Percentiles rank a stretch among this genome's conserved stretches.
Evolutionary conservation across 2,329 filamentous ascomycete genomes (phyloP).

Genomic region (Hymenoscyphus albidus): DNA sequence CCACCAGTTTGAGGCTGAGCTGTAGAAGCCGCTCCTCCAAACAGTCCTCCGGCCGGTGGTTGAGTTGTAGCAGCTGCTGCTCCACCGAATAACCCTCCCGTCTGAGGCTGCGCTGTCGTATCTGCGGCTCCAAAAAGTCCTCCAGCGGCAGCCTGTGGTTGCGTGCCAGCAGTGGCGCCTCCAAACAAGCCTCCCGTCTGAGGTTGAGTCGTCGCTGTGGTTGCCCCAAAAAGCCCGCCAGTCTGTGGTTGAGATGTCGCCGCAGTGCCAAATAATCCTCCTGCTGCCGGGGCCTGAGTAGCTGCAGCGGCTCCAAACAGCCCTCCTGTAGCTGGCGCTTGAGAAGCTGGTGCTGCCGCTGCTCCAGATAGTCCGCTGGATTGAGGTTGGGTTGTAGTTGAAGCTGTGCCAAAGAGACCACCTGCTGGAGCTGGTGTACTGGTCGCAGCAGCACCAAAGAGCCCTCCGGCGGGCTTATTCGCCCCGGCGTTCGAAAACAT

Average conservation of each 20-base stretch:
- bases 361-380: conserved; percentile 30
- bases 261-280: conserved; percentile 33
- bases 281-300: conserved; percentile 20
- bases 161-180: conserved; percentile 21
- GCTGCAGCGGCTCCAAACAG: conserved; percentile 34
- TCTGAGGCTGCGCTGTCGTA: conserved; percentile 19
- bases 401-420: conserved; percentile 31
- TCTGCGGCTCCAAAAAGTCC: conserved; percentile 35
- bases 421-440: conserved; percentile 18
- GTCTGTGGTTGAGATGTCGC: conserved; percentile 20
- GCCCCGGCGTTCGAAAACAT: conserved; percentile 33
- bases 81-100: conserved; percentile 33
- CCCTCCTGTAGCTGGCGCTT: conserved; percentile 26
- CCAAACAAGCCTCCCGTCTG: conserved; percentile 35
- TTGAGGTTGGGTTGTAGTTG: conserved; percentile 17
- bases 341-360: conserved; percentile 19
- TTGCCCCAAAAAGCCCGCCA: conserved; percentile 31
- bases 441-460: conserved; percentile 30
- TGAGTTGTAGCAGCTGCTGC: conserved; percentile 16
- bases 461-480: conserved; percentile 29
- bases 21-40: conserved; percentile 22
- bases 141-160: conserved; percentile 29
- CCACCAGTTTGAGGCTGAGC: conserved; percentile 32
- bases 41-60: conserved; percentile 28
- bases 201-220: conserved; percentile 22